Base-by-base conservation (phyloP, 768 basidiomycete genomes). In the Rhizopogon sp. region DNA sequence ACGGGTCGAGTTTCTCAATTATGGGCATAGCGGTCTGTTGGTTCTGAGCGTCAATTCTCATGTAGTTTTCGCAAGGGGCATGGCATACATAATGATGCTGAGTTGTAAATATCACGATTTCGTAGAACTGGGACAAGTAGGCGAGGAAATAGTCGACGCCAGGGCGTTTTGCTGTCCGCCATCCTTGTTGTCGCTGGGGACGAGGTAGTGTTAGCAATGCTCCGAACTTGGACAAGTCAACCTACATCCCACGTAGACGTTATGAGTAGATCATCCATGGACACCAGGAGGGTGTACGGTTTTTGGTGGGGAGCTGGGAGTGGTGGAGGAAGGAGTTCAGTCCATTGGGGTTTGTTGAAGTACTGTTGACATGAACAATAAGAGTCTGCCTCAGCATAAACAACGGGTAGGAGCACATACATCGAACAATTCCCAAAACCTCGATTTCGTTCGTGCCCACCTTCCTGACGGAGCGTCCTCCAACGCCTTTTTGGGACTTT, bases 81-180 rank as follows among this genome's bases (percentile, higher is more conserved):
- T n/a, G 39, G 80, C 90, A 47, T 60, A 96, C 95, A 70, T 96
- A 98, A 64, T 81, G 78, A 54, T 90, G 82, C 72, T 96, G 93
- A 16, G 85, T 80, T 9, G 95, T 98, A 74, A 98, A 99, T 52
- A 99, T 77, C 35, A 98, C 96, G 55, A 98, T 83, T 76, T 99
- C 97, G 68, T 93, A 99, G 75, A 98, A 99, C 66, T 98, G 96
- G 0, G 93, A 92, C 46, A 99, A 82, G 69, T 99, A 99, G 28
- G 84, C 95, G 35, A 99, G 78, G 81, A 99, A 99, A 73, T 99
- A 98, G 67, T 99, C 97, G 14, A 94, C 90, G 4, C 97, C 97
- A 1, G 97, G 96, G 35, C 97, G 85, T 73, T 98, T 99, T 5
- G 95, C 96, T 3, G 96, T 98, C 60, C 93, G 79, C 96, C 97